Base-by-base conservation (phyloP, 129 eudicot genomes). In the Kitagawia praeruptora region DNA sequence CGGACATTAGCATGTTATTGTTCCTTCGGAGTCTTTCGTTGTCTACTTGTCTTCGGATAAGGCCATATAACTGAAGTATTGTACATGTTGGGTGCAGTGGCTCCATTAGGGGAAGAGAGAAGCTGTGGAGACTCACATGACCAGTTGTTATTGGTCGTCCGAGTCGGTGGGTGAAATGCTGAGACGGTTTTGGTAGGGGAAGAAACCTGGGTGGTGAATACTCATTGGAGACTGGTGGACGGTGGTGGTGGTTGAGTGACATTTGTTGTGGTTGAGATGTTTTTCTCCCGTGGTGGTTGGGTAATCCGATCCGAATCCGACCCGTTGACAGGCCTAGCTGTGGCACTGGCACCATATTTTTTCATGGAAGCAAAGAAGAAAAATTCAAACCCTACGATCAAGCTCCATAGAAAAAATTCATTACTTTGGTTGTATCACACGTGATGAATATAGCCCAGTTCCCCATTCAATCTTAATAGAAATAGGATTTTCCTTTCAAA, bases 251-350 rank as follows among this genome's bases (percentile, higher is more conserved):
- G 81, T 81, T 90, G 87, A 85, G 83, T 15, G 83, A 51, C 27
- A 89, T 53, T 40, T 84, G 77, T 78, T 88, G 96, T 25, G 96
- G 93, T 75, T 88, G 97, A 51, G 93, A 83, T 72, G 98, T 93
- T 78, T 88, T 91, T 80, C 98, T 87, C 78, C 98, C 89, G 86
- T 93, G 97, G 85, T n/a, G n/a, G n/a, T n/a, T n/a, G n/a, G n/a
- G n/a, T n/a, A n/a, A n/a, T n/a, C n/a, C n/a, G n/a, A n/a, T n/a
- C n/a, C n/a, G n/a, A n/a, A n/a, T n/a, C n/a, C n/a, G n/a, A n/a
- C n/a, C n/a, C n/a, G n/a, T n/a, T n/a, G n/a, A n/a, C n/a, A n/a
- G n/a, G n/a, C n/a, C n/a, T n/a, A n/a, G n/a, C n/a, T n/a, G n/a
- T n/a, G n/a, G n/a, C n/a, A n/a, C n/a, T n/a, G n/a, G n/a, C n/a